Base-by-base conservation (phyloP, 257 asterid species). In the Ophiorrhiza pumila region DNA sequence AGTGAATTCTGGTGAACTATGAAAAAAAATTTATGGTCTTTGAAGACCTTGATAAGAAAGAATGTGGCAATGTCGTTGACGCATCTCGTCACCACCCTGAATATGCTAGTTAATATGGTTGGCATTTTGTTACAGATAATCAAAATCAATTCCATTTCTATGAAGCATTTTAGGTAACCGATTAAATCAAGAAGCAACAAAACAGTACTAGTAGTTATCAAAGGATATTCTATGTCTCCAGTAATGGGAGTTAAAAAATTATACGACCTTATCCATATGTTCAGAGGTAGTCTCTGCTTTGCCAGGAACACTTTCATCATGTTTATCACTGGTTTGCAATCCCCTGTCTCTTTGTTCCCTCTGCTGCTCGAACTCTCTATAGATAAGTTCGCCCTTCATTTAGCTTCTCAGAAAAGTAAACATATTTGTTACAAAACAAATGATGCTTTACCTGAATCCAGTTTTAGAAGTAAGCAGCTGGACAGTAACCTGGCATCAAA, bases 351-450 rank as follows among this genome's bases (percentile, higher is more conserved):
- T 84, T 64, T 73, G 95, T 78, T 95, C 99, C 83, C 99, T 95
- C 83, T 95, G 98, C 87, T 92, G 99, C 89, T 95, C 99, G 74
- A 95, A 92, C 82, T 95, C 99, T 84, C 99, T 94, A 89, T 58
- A 80, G 70, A 18, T 64, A 77, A 64, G 35, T 67, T 72, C 69
- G 69, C 31, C 17, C 58, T 70, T 45, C 55, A 49, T 47, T 81
- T 61, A 84, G 71, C 64, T 67, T 56, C 66, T 76, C 72, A 72
- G 32, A 73, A 34, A 25, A 59, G 65, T 64, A 72, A 56, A 60
- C 46, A 69, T 65, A 63, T 43, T 69, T 34, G 32, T 77, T 80
- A 75, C n/a, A 67, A 72, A 69, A 49, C 72, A 35, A 78, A 69
- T 25, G 65, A 77, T 79, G 77, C 39, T 60, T 75, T 85, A 90